Evolutionary conservation across 345 rosid species (phyloP).

Genomic region (Durio zibethinus): DNA sequence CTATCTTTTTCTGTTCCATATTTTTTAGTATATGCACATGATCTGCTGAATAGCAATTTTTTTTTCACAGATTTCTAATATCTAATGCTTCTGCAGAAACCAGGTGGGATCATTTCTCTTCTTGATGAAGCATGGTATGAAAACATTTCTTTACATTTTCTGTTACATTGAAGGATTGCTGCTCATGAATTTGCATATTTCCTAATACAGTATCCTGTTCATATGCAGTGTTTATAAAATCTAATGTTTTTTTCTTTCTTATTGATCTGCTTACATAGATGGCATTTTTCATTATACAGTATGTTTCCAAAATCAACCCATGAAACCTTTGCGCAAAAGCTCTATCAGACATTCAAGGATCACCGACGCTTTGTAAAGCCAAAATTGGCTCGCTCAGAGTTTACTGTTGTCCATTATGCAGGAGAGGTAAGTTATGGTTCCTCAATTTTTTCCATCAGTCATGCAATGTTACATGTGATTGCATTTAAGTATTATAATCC

Average conservation of each 20-base stretch:
- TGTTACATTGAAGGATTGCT: background rate
- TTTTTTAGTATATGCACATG: background rate
- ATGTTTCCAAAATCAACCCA: slow-evolving; percentile 91
- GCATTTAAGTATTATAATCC: slow-evolving; percentile 18
- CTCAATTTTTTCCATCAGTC: slow-evolving; percentile 9
- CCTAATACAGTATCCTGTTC: background rate
- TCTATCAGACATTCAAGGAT: slow-evolving; percentile 74
- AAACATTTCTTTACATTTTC: slow-evolving; percentile 13
- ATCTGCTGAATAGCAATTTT: background rate
- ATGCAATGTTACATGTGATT: background rate
- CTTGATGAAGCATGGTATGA: slow-evolving; percentile 93
- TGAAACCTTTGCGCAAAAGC: slow-evolving; percentile 84
- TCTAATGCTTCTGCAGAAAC: slow-evolving; percentile 61
- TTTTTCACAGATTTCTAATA: slow-evolving; percentile 21
- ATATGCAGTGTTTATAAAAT: background rate
- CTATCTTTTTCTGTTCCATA: background rate
- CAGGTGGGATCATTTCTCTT: slow-evolving; percentile 84
- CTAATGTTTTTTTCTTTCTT: slow-evolving; percentile 5
- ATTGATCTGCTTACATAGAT: slow-evolving; percentile 19
- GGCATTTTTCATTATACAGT: slow-evolving; percentile 38
- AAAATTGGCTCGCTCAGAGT: slow-evolving; percentile 73
- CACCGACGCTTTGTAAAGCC: slow-evolving; percentile 79
- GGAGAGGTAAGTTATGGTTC: slow-evolving; percentile 62
- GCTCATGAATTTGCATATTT: background rate
- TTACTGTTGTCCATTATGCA: slow-evolving; percentile 81